phyloP scores from a whole-genome alignment of 208 protist genomes.

The Wallacemonas rigidus region DNA sequence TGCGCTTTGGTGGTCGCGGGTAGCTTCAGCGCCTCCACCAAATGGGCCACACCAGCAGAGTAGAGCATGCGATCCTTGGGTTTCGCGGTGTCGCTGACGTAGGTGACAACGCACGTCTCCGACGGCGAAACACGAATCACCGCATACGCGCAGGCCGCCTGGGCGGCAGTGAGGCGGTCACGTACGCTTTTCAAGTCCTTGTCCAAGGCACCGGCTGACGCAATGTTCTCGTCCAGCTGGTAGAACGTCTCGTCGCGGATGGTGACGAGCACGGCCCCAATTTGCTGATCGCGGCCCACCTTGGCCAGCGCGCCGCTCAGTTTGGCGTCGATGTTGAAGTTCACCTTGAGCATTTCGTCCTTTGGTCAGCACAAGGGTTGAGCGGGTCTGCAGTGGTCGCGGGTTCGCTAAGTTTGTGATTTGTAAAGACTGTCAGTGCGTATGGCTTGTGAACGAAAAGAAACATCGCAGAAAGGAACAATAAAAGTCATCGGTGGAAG shows the following conservation, averaged over 20 bases:
- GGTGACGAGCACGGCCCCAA: conserved; percentile 43
- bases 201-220: conserved; percentile 27
- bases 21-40: conserved; percentile 33
- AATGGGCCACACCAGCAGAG: conserved; percentile 39
- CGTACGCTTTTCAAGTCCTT: conserved; percentile 41
- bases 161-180: conserved; percentile 24
- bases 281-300: conserved; percentile 24
- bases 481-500: too few species aligned
- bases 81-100: conserved; percentile 45
- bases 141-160: conserved; percentile 41
- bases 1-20: conserved; percentile 22
- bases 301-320: conserved; percentile 44
- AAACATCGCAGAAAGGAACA: conserved; percentile 16
- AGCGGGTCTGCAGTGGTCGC: neutral
- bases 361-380: neutral
- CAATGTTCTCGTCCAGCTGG: conserved; percentile 37
- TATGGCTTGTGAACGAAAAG: conserved; percentile 14
- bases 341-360: conserved; percentile 46
- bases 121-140: conserved; percentile 39
- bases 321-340: conserved; percentile 52
- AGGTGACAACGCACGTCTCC: conserved; percentile 49
- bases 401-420: too few species aligned
- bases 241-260: conserved; percentile 56
- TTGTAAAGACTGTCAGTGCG: neutral
- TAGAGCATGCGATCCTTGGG: conserved; percentile 72